These are phyloP conservation scores for Monosporascus sp. DNA, from an alignment of 2,329 filamentous ascomycete genomes.

Conservation along the genomic window DNA sequence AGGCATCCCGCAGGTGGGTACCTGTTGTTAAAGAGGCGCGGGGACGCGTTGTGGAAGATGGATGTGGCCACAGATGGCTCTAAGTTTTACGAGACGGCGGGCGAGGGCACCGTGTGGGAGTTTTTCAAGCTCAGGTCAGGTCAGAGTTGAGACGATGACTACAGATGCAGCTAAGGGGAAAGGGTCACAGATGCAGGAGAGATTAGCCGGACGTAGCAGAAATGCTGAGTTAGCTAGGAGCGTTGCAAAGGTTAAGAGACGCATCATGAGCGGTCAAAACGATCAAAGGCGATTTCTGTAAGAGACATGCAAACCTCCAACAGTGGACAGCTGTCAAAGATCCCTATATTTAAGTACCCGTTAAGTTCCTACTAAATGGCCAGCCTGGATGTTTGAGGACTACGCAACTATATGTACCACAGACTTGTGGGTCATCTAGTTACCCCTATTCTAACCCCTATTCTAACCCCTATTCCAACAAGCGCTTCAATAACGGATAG, in stretches of 20 bases:
- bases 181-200: background rate
- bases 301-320: no score
- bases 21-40: conserved; percentile 24
- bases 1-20: conserved; percentile 27
- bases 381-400: no score
- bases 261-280: background rate
- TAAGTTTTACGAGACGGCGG: conserved; percentile 19
- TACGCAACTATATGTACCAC: no score
- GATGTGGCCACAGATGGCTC: conserved; percentile 12
- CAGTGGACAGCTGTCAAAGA: no score
- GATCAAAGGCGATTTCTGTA: no score
- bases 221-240: background rate
- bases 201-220: background rate
- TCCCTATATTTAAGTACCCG: no score
- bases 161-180: background rate
- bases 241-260: background rate
- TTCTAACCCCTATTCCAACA: no score
- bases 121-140: conserved; percentile 11
- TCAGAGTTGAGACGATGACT: background rate
- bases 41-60: conserved; percentile 24
- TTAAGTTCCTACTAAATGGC: no score
- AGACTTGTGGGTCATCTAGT: no score
- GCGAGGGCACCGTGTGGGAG: conserved; percentile 26
- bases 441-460: no score
- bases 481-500: no score